Evolutionary conservation across 257 asterid genomes (phyloP).

Genomic region (Rhazya stricta): DNA sequence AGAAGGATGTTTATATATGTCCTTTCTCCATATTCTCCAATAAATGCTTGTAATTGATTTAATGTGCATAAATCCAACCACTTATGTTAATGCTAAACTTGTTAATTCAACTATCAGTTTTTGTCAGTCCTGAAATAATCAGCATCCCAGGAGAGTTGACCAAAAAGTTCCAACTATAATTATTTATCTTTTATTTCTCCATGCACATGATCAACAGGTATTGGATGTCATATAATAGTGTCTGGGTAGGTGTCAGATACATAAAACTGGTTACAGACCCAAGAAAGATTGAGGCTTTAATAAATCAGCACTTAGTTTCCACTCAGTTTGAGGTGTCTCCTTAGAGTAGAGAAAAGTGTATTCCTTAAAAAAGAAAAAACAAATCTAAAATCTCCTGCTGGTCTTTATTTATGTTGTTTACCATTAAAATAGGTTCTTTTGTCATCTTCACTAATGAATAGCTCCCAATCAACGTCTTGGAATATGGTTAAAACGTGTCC

Average conservation of each 20-base stretch:
- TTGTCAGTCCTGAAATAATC: neutral
- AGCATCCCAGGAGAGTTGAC: neutral
- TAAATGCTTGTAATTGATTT: too few species aligned
- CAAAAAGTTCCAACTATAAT: neutral
- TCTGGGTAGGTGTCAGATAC: neutral
- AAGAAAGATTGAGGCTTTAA: neutral
- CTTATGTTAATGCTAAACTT: too few species aligned
- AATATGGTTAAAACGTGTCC: neutral
- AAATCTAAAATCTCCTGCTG: neutral
- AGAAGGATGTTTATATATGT: too few species aligned
- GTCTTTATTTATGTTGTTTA: neutral
- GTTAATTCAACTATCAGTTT: neutral
- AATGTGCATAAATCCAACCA: too few species aligned
- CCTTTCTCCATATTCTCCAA: too few species aligned
- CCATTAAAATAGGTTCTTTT: neutral
- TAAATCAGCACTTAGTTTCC: neutral
- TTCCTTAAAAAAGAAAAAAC: neutral
- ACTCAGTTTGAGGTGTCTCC: neutral
- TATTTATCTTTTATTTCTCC: neutral
- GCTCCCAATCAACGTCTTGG: neutral
- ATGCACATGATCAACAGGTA: neutral
- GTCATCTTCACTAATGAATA: neutral
- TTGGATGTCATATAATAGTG: neutral
- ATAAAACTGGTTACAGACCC: neutral
- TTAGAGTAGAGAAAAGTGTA: neutral